phyloP scores from a whole-genome alignment of 257 asterid species.

The Fraxinus pennsylvanica region DNA sequence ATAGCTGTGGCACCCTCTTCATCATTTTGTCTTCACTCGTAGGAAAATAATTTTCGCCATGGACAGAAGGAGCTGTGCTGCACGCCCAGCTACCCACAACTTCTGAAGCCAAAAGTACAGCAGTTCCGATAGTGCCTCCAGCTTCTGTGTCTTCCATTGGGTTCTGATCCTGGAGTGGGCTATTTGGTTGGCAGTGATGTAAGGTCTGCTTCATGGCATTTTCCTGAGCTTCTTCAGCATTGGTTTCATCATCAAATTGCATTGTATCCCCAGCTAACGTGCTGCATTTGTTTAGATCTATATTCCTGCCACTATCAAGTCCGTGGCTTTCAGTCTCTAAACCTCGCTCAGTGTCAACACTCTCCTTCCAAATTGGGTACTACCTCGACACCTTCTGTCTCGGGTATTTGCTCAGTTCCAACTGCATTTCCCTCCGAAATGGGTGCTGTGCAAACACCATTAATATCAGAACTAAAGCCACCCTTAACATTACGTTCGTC shows the following conservation, averaged over 20 bases:
- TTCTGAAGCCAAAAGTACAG: slow-evolving; percentile 85
- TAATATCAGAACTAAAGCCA: slow-evolving; percentile 82
- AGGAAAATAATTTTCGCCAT: slow-evolving; percentile 69
- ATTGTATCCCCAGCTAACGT: slow-evolving; percentile 40
- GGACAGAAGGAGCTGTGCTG: slow-evolving; percentile 82
- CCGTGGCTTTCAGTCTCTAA: slow-evolving; percentile 67
- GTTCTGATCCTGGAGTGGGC: slow-evolving; percentile 24
- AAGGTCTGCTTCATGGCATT: slow-evolving; percentile 27
- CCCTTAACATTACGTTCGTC: slow-evolving; percentile 45
- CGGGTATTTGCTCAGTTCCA: slow-evolving; percentile 62
- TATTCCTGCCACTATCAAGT: slow-evolving; percentile 28
- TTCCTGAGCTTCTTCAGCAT: slow-evolving; percentile 36
- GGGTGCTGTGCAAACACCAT: slow-evolving; percentile 50
- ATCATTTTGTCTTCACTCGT: slow-evolving; percentile 36
- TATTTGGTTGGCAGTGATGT: slow-evolving; percentile 32
- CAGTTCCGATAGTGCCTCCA: slow-evolving; percentile 60
- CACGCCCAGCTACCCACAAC: slow-evolving; percentile 91
- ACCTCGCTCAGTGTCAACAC: slow-evolving; percentile 58
- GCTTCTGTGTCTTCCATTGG: slow-evolving; percentile 62
- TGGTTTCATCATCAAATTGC: slow-evolving; percentile 49
- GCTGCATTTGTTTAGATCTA: slow-evolving; percentile 48
- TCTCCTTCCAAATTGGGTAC: slow-evolving; percentile 42
- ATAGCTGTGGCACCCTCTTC: slow-evolving; percentile 35
- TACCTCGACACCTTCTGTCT: slow-evolving; percentile 48
- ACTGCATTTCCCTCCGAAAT: slow-evolving; percentile 44